Conservation (phyloP, 2,329 filamentous ascomycete genomes). For the Colletotrichum sp. region DNA sequence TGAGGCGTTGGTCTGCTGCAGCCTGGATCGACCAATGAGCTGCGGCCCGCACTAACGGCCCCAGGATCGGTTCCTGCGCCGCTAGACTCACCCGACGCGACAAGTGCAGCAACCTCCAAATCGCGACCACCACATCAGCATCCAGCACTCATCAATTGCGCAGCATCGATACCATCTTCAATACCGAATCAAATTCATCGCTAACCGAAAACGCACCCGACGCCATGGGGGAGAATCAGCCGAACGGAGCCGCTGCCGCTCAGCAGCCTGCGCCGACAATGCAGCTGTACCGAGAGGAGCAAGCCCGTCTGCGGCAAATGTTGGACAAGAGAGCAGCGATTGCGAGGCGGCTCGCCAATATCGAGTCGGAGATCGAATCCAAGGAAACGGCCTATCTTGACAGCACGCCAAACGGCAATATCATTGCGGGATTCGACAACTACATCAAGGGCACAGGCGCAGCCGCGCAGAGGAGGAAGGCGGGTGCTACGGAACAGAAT, state of each 20-base stretch:
- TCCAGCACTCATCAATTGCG: background rate
- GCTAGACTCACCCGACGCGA: background rate
- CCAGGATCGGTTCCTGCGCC: background rate
- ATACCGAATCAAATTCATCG: background rate
- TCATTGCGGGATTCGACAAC: slow-evolving; percentile 96
- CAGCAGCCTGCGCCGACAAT: slow-evolving; percentile 34
- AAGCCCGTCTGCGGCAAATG: slow-evolving; percentile 51
- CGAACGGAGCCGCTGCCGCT: slow-evolving; percentile 23
- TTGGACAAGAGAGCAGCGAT: slow-evolving; percentile 42
- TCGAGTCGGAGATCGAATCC: slow-evolving; percentile 82
- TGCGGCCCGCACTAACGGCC: background rate
- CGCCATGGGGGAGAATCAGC: slow-evolving; percentile 20
- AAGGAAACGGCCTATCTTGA: slow-evolving; percentile 91
- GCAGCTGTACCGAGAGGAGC: slow-evolving; percentile 56
- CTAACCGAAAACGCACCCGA: background rate
- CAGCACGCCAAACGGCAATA: slow-evolving; percentile 88
- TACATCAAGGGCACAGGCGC: slow-evolving; percentile 89
- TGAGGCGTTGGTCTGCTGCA: background rate
- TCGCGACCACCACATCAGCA: background rate
- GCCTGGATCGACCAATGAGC: background rate
- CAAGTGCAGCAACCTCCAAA: background rate
- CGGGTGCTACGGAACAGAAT: slow-evolving; percentile 70
- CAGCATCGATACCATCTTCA: background rate
- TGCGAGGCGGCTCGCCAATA: slow-evolving; percentile 36
- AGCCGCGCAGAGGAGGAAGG: slow-evolving; percentile 68